Conservation (phyloP, 2,329 filamentous ascomycete species). For the Stemphylium vesicarium region DNA sequence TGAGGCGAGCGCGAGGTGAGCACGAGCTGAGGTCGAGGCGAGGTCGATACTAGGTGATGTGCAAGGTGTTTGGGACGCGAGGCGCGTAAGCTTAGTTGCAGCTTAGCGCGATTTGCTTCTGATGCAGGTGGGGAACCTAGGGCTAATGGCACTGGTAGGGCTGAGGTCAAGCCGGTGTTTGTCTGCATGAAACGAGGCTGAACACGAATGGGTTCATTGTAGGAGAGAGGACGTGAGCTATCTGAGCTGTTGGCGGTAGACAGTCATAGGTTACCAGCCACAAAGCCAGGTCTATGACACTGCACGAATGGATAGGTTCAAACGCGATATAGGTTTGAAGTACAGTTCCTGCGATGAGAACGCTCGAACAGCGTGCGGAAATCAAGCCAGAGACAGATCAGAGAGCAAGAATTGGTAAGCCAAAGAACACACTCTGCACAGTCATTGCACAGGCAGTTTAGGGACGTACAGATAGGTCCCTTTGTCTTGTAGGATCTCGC, state of each 20-base stretch:
- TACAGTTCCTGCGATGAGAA: not conserved
- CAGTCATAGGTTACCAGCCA: not conserved
- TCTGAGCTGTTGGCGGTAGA: not conserved
- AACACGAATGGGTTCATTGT: not conserved
- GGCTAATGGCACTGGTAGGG: conserved; percentile 8
- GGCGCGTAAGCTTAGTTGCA: conserved; percentile 26
- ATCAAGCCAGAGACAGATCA: not conserved
- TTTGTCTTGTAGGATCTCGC: not conserved
- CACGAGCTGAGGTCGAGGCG: conserved; percentile 13
- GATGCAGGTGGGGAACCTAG: conserved; percentile 7
- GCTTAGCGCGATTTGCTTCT: conserved; percentile 23
- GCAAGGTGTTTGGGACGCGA: conserved; percentile 22
- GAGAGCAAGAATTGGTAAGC: not conserved
- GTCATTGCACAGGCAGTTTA: not conserved
- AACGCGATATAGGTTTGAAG: no score
- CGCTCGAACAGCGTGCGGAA: not conserved
- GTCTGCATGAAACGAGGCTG: not conserved
- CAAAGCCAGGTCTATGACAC: not conserved
- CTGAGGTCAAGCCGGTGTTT: conserved; percentile 1
- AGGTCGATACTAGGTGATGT: not conserved
- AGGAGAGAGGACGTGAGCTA: not conserved
- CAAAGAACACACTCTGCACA: not conserved
- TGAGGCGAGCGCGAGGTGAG: no score
- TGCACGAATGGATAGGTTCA: not conserved
- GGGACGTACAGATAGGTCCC: no score